A percentile compares a stretch with the other conserved stretches of the same genome.
Conservation (phyloP, 768 basidiomycete species). For the Flagelloscypha sp. region DNA sequence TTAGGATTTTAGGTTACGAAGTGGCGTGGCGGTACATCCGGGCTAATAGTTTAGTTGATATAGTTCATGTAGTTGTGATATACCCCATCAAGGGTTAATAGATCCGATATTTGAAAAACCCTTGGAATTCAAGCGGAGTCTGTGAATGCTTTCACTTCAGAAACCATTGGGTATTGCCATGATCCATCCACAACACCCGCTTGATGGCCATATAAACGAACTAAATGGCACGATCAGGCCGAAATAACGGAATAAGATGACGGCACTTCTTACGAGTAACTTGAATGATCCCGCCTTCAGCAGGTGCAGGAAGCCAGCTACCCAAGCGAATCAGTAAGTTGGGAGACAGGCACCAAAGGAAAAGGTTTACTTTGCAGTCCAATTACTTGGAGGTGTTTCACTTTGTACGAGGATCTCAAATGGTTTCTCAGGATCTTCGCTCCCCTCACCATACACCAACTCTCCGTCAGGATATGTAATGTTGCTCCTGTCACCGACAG, state of each 20-base stretch:
- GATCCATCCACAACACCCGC: conserved; percentile 1
- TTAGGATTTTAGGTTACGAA: too few relatives aligned
- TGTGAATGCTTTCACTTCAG: conserved; percentile 3
- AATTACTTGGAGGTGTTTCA: too few relatives aligned
- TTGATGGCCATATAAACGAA: conserved; percentile 6
- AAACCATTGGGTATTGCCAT: conserved; percentile 5
- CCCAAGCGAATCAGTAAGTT: neutral
- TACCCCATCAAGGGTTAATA: too few relatives aligned
- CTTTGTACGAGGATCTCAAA: neutral
- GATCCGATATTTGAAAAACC: too few relatives aligned
- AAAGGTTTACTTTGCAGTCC: conserved; percentile 7
- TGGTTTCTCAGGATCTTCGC: neutral
- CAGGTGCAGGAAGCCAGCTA: conserved; percentile 10
- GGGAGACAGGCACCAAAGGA: neutral
- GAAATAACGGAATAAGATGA: too few relatives aligned
- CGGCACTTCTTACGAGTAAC: too few relatives aligned
- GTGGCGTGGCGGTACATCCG: too few relatives aligned
- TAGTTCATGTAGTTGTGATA: too few relatives aligned
- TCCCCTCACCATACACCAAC: conserved; percentile 1
- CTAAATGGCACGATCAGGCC: too few relatives aligned
- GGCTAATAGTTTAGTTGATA: too few relatives aligned
- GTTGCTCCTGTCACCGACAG: conserved; percentile 4
- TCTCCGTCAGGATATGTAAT: conserved; percentile 6
- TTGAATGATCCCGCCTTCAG: conserved; percentile 2
- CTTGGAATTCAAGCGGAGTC: too few relatives aligned